These are phyloP conservation scores for Quillaja saponaria DNA, from an alignment of 306 rosid species.

Conservation along the genomic window DNA sequence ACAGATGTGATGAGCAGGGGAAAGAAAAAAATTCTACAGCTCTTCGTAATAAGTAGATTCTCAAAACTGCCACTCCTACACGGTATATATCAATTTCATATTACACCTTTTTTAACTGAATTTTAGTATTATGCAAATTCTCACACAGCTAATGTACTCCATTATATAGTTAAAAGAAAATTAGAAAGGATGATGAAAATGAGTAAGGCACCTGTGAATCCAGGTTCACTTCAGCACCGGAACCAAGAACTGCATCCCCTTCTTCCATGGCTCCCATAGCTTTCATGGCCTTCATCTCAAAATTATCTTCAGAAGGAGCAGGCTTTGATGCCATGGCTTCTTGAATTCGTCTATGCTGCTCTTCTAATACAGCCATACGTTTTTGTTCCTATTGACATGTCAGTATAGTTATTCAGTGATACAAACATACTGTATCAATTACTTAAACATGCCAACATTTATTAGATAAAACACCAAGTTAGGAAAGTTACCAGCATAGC, in stretches of 20 bases:
- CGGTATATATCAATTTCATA: too few species aligned
- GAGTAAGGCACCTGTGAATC: constrained; percentile 75
- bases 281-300: constrained; percentile 86
- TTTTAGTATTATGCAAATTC: not conserved
- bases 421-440: too few species aligned
- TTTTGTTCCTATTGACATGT: constrained; percentile 61
- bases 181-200: not conserved
- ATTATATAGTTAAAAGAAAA: constrained; percentile 12
- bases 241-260: constrained; percentile 93
- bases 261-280: constrained; percentile 96
- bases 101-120: too few species aligned
- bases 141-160: not conserved
- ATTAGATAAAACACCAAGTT: not conserved
- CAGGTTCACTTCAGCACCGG: constrained; percentile 86
- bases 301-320: constrained; percentile 77
- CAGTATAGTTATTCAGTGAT: constrained; percentile 7
- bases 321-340: constrained; percentile 83
- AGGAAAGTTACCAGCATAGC: constrained; percentile 56
- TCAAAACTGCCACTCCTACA: too few species aligned
- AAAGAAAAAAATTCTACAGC: too few species aligned
- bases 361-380: constrained; percentile 71
- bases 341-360: constrained; percentile 73
- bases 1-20: too few species aligned
- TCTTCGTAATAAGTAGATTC: too few species aligned
- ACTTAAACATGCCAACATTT: too few species aligned